Base-by-base conservation (phyloP, 371 early-diverging fungal genomes). In the Choanephora cucurbitarum region DNA sequence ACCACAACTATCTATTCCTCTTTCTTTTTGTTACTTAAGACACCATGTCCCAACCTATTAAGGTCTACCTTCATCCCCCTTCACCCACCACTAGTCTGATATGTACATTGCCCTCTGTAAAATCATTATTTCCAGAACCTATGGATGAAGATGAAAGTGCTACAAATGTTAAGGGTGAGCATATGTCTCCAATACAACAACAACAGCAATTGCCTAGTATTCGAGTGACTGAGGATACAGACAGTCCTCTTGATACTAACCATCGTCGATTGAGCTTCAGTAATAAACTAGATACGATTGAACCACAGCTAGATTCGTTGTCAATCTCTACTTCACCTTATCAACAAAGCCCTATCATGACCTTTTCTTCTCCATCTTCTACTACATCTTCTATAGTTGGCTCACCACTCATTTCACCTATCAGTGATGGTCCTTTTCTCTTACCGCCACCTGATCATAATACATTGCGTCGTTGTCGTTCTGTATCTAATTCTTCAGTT, bases 51-150 rank as follows among this genome's bases (percentile, higher is more conserved):
- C 51, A 61, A 14, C 42, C 57, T 3, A 62, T 62, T 24, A 52
- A 62, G 44, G 62, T 62, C 1, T 62, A 47, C 48, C 39, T 62
- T 18, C 62, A 62, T 19, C 62, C 62, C 19, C 62, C 62, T 37
- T 62, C 62, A 15, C 62, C 62, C 10, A 62, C 39, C 1, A 23
- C 45, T n/a, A 52, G 46, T 31, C 10, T 32, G 19, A 32, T 19
- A 47, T 46, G 19, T 44, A 56, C 52, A 13, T 33, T 62, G 17
- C 62, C 62, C 23, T 46, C 62, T 17, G 48, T 62, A 1, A 52
- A 62, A 10, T 45, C 62, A 37, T 18, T 62, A 19, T 56, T 52
- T 52, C 39, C 58, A 24, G 33, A 33, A 0, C 17, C 21, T 28
- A 46, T 46, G 37, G 55, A 55, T 3, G 49, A 49, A 32, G 52